Percentiles rank a stretch among this genome's conserved stretches.
Conservation (phyloP, 306 rosid species). For the Castanospermum australe region DNA sequence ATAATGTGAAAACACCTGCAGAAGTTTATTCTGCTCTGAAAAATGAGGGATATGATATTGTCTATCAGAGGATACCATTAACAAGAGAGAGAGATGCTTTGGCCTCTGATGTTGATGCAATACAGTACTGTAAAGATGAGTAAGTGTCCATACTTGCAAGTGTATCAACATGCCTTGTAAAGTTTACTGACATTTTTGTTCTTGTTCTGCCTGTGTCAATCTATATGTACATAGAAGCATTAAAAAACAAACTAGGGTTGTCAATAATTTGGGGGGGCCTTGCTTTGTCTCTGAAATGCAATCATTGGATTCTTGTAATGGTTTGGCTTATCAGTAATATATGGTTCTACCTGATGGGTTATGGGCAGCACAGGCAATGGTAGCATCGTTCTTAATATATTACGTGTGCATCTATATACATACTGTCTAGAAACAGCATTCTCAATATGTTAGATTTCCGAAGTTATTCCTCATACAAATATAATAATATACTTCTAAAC, state of each 20-base stretch:
- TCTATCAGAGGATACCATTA: conserved; percentile 71
- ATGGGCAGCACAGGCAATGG: conserved; percentile 11
- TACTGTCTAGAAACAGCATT: background rate
- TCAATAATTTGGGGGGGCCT: background rate
- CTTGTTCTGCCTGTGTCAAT: background rate
- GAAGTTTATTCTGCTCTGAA: conserved; percentile 74
- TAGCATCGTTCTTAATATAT: background rate
- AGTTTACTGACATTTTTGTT: background rate
- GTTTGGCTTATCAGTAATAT: background rate
- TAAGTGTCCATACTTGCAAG: conserved; percentile 41
- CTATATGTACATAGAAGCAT: background rate
- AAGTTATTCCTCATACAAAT: background rate
- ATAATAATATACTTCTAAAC: conserved; percentile 27
- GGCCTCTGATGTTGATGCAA: conserved; percentile 80
- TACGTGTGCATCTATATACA: background rate
- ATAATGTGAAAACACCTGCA: conserved; percentile 82
- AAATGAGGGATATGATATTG: conserved; percentile 63
- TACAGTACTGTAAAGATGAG: conserved; percentile 73
- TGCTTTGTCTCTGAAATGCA: background rate
- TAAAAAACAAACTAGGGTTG: background rate
- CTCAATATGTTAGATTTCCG: background rate
- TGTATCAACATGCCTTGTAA: background rate
- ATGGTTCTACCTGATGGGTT: conserved; percentile 2
- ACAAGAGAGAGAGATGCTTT: conserved; percentile 82
- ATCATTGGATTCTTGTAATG: background rate